Evolutionary conservation across 305 asterid species (phyloP), one percentile per base, ranked within the genome.

Genomic region (Ajuga reptans): DNA sequence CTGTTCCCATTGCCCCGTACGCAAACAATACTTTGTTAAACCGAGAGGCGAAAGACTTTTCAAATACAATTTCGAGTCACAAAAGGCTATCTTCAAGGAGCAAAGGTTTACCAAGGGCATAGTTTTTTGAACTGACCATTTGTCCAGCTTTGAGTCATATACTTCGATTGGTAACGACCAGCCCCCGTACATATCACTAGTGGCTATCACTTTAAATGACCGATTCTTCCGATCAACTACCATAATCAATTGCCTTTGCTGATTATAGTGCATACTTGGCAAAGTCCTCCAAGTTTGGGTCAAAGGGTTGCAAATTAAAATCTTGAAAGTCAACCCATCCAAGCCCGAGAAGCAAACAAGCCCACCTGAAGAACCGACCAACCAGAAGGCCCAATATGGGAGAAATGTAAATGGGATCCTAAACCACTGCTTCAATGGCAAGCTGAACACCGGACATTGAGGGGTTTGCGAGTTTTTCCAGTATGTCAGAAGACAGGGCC

Each of bases 101-200:
- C 99, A 91, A n/a, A 89, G 89, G 77, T 94, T 91, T 6, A 86
- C 97, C 27, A 96, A 93, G 7, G 97, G 99, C 92, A 93, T 91
- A 18, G 91, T 89, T 77, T 89, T 91, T 80, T 94, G 96, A 64
- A 94, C 86, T 3, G 82, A 84, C 99, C 99, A 94, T 70, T 72
- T 84, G 78, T 86, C 84, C 11, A 78, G 72, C 80, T 84, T 87
- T 1, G 99, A 94, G 78, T 91, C 95, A 52, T 94, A 91, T 41
- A 94, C 97, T 82, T 94, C 99, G 0, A 93, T 91, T 4, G 96
- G 99, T 72, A 87, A 79, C 24, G 96, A 85, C 71, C 46, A 81
- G 81, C 87, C 95, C 2, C 96, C 96, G 11, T 87, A 94, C 16
- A 94, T 85, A 75, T 94, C 97, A 72, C 90, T 87, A 59, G 96